A percentile compares a stretch with the other conserved stretches of the same genome.
These are phyloP conservation scores for Rhodotorula sp. DNA, from an alignment of 1,284 basidiomycete genomes.

Conservation along the genomic window DNA sequence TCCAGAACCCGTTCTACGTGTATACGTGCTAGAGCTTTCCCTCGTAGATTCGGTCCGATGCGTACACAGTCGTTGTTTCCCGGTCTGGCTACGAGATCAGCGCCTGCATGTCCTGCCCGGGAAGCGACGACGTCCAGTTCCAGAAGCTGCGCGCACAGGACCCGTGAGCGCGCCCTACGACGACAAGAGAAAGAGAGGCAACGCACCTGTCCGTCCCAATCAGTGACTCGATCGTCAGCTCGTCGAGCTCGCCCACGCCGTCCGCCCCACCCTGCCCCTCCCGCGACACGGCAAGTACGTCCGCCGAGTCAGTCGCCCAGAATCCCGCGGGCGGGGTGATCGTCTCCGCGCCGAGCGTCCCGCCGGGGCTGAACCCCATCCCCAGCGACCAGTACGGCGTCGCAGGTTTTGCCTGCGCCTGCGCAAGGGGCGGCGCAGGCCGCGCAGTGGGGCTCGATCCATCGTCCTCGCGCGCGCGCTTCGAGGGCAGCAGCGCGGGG, in stretches of 20 bases:
- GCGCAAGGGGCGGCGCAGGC: not conserved
- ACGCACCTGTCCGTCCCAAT: slow-evolving; percentile 15
- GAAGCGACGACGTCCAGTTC: slow-evolving; percentile 26
- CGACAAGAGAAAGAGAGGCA: not conserved
- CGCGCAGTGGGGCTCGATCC: not conserved
- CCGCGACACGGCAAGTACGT: not conserved
- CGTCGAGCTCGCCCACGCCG: slow-evolving; percentile 4
- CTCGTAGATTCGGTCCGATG: no score
- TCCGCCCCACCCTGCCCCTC: not conserved
- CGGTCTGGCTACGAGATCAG: not conserved
- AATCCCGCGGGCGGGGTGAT: not conserved
- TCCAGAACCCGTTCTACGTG: slow-evolving; percentile 55
- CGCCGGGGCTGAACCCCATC: not conserved
- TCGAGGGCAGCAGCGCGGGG: not conserved
- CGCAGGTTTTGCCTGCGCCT: not conserved
- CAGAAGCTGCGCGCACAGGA: slow-evolving; percentile 16
- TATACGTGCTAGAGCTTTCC: slow-evolving; percentile 44
- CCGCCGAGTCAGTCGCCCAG: not conserved
- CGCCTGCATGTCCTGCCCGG: slow-evolving; percentile 21
- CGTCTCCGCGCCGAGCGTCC: not conserved
- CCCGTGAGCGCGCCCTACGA: not conserved
- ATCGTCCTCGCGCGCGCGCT: not conserved
- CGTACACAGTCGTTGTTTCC: not conserved
- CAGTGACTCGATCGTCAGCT: slow-evolving; percentile 13
- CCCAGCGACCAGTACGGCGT: not conserved